Evolutionary conservation across 306 rosid genomes (phyloP).

Genomic region (Begonia masoniana): DNA sequence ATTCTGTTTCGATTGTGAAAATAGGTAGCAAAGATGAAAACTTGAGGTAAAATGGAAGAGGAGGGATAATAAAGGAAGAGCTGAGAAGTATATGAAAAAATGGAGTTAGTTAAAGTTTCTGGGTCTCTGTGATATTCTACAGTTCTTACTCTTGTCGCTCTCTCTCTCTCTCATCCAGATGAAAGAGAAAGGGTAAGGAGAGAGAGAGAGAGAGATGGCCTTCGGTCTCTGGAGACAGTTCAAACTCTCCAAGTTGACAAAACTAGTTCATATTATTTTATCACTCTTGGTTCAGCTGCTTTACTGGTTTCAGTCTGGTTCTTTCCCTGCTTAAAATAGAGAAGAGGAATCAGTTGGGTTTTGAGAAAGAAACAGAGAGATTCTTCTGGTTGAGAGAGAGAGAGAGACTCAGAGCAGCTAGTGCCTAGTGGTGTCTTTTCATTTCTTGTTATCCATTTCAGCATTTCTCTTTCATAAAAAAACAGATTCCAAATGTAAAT

Average conservation of each 20-base stretch:
- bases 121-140: too few species aligned
- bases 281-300: too few species aligned
- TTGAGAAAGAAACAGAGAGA: slow-evolving; percentile 27
- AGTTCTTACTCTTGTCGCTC: not conserved
- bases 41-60: too few species aligned
- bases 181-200: too few species aligned
- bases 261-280: not conserved
- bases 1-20: not conserved
- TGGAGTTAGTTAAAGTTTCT: not conserved
- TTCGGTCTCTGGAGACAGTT: slow-evolving; percentile 11
- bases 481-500: too few species aligned
- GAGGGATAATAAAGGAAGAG: too few species aligned
- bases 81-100: not conserved
- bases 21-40: too few species aligned
- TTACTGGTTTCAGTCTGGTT: too few species aligned
- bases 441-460: slow-evolving; percentile 19
- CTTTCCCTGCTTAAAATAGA: too few species aligned
- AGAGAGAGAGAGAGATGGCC: slow-evolving; percentile 3
- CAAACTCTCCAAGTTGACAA: slow-evolving; percentile 29
- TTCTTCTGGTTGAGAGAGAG: slow-evolving; percentile 30
- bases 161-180: not conserved
- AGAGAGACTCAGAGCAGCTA: slow-evolving; percentile 15
- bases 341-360: slow-evolving; percentile 14
- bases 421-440: slow-evolving; percentile 30
- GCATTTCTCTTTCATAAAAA: not conserved